Conservation (phyloP, 352 stramenopile species). For the Phytophthora lateralis region DNA sequence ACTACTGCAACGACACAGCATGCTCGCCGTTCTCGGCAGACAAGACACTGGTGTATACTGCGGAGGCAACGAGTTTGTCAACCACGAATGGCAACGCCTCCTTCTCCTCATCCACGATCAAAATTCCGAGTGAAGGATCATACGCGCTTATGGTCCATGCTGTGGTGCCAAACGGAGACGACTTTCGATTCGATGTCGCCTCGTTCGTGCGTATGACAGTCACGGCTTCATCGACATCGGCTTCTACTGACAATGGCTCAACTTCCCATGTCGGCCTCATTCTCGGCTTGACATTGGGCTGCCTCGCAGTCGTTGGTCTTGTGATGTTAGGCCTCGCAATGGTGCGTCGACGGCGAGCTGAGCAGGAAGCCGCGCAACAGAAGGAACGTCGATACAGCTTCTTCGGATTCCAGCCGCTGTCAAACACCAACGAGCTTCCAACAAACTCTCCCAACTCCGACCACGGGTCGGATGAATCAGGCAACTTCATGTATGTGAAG, state of each 20-base stretch:
- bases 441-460: constrained; percentile 42
- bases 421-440: constrained; percentile 44
- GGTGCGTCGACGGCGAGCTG: constrained; percentile 23
- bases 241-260: constrained; percentile 17
- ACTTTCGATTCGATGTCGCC: constrained; percentile 45
- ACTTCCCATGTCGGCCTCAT: constrained; percentile 33
- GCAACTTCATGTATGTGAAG: constrained; percentile 62
- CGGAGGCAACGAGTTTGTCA: constrained; percentile 42
- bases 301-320: constrained; percentile 35
- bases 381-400: constrained; percentile 39
- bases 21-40: constrained; percentile 53
- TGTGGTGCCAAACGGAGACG: constrained; percentile 53
- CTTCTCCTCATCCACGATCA: constrained; percentile 37
- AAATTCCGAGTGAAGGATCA: constrained; percentile 43
- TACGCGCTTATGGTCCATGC: constrained; percentile 55
- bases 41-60: constrained; percentile 39
- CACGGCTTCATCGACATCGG: constrained; percentile 14
- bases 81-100: constrained; percentile 14
- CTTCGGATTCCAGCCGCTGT: constrained; percentile 50
- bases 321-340: constrained; percentile 34
- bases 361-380: constrained; percentile 6
- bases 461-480: constrained; percentile 48
- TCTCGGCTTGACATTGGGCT: constrained; percentile 40
- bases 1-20: constrained; percentile 45
- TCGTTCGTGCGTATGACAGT: constrained; percentile 47